These are phyloP conservation scores for Cydonia oblonga DNA, from an alignment of 331 rosid species.

Conservation along the genomic window DNA sequence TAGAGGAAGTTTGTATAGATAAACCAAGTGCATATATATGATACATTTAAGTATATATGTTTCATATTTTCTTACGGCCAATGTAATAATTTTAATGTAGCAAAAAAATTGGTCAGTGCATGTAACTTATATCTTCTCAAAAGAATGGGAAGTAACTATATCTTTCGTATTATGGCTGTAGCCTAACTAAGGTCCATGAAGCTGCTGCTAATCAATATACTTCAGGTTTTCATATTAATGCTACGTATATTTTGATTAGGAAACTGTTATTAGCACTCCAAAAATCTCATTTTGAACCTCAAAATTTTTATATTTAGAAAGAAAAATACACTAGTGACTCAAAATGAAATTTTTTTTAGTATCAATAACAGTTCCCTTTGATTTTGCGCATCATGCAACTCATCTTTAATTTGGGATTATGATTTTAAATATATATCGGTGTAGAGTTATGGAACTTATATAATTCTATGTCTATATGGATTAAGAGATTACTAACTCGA, in stretches of 20 bases:
- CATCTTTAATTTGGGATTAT: background rate
- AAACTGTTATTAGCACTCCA: too few relatives aligned
- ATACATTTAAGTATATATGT: background rate
- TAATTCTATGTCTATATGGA: background rate
- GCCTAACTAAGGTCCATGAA: background rate
- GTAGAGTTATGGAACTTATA: background rate
- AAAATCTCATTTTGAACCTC: too few relatives aligned
- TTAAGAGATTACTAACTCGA: background rate
- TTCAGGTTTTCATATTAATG: too few relatives aligned
- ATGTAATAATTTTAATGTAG: background rate
- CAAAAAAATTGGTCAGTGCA: background rate
- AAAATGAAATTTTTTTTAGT: too few relatives aligned
- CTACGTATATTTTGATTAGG: too few relatives aligned
- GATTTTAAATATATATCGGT: background rate
- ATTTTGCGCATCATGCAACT: background rate
- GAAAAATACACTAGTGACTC: too few relatives aligned
- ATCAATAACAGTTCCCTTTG: too few relatives aligned
- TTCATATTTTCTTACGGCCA: background rate
- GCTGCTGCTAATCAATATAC: background rate
- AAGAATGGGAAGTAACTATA: background rate
- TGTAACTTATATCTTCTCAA: background rate
- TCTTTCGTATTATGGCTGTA: background rate
- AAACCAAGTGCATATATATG: background rate
- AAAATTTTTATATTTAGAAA: too few relatives aligned
- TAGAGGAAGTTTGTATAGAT: constrained; percentile 82